Evolutionary conservation across 2,329 filamentous ascomycete species (phyloP), one percentile per base, ranked within the genome.

Genomic region (Cladophialophora bantiana): DNA sequence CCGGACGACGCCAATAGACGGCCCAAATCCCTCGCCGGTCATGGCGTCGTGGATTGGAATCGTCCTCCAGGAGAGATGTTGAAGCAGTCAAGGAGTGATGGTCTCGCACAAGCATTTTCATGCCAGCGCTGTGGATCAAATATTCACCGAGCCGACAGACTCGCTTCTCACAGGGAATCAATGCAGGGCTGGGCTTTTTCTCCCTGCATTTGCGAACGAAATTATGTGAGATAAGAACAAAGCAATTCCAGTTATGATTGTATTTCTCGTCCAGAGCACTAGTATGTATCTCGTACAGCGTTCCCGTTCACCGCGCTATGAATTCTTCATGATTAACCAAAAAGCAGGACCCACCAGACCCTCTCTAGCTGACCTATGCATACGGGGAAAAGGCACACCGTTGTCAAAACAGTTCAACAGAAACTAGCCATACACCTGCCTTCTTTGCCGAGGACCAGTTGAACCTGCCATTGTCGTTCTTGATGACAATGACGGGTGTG

Each of bases 281-380:
- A 55, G 59, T 61, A 61, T 61, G 52, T 62, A 55, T 55, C 42
- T 55, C 38, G 59, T 62, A 56, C 52, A 62, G n/a, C 38, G 36
- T 52, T 10, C 20, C 20, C 20, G 36, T 55, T 52, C 20, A n/a
- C 45, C 48, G 26, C 48, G 61, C 40, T 64, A 50, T 58, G 54
- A 53, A 38, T 32, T 36, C 31, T 35, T 15, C 7, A 53, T 42
- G 59, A 45, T 48, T 36, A 36, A 36, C 53, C 61, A 35, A 64
- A 35, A 64, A 36, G 26, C 45, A 48, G 32, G 9, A 40, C 36
- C 58, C 20, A 45, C 36, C 53, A 42, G 9, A 40, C 36, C 58
- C 20, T 55, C 36, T 58, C 34, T n/a, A 59, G 45, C 62, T 59
- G 59, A 55, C 32, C 13, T 48, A 40, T 56, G 64, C 59, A 53